Evolutionary conservation across 305 asterid species (phyloP).

Genomic region (Ajuga reptans): DNA sequence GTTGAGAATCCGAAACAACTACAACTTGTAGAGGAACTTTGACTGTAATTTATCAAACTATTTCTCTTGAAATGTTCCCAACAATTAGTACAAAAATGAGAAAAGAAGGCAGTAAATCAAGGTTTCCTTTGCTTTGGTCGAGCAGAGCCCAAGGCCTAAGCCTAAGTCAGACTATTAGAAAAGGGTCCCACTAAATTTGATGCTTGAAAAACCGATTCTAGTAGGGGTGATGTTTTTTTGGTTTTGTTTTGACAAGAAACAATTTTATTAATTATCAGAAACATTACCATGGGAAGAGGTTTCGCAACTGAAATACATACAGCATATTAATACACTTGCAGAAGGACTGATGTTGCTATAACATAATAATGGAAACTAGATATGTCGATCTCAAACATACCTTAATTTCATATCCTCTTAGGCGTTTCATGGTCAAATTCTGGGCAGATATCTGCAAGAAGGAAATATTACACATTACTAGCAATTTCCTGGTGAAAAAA

Average conservation of each 20-base stretch:
- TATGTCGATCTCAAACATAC: constrained; percentile 29
- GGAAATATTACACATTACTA: constrained; percentile 19
- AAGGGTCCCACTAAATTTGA: no score
- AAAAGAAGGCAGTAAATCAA: background rate
- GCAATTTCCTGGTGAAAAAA: constrained; percentile 11
- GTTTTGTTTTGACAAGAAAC: no score
- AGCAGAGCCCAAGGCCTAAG: no score
- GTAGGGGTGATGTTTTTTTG: no score
- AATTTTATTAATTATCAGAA: no score
- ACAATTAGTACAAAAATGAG: background rate
- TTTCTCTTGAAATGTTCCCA: background rate
- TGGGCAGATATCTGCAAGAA: constrained; percentile 68
- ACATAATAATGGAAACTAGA: background rate
- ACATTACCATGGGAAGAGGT: no score
- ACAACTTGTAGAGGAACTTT: background rate
- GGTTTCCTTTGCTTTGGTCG: no score
- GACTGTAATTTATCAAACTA: background rate
- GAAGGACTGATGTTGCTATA: background rate
- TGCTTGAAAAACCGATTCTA: no score
- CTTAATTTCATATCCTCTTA: constrained; percentile 89
- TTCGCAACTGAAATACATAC: no score
- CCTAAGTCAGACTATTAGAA: no score
- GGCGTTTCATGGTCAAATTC: constrained; percentile 85
- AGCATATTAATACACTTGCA: no score
- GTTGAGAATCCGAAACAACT: constrained; percentile 8